Evolutionary conservation across 306 rosid species (phyloP).

Genomic region (Cucurbita maxima): DNA sequence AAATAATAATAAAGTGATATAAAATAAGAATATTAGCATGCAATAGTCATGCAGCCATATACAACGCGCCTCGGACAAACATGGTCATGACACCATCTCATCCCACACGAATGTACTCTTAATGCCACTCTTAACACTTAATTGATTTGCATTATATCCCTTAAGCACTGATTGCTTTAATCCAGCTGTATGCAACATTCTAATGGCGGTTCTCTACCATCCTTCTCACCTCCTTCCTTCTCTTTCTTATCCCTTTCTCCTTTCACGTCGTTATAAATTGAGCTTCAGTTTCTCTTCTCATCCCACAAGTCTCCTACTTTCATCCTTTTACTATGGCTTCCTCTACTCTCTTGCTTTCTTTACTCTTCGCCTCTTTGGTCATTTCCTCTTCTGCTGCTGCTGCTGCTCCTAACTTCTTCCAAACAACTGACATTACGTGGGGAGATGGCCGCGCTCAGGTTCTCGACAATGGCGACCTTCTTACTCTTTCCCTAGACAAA

Average conservation of each 20-base stretch:
- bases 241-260: neutral
- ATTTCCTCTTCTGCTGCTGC: neutral
- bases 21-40: no score
- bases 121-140: no score
- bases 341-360: neutral
- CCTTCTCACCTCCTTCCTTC: neutral
- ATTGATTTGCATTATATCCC: no score
- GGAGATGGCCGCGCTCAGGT: constrained; percentile 15
- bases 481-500: constrained; percentile 18
- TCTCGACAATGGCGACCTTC: constrained; percentile 16
- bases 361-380: neutral
- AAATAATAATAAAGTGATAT: no score
- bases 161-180: no score
- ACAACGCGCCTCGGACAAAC: no score
- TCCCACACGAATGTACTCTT: no score
- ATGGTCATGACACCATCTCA: no score
- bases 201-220: neutral
- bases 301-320: neutral
- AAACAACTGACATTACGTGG: constrained; percentile 16
- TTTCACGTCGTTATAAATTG: neutral
- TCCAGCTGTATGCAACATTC: neutral
- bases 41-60: no score
- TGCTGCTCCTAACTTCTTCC: constrained; percentile 1
- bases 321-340: neutral
- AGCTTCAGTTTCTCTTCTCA: neutral